Evolutionary conservation across 176 grass and related monocot genomes (phyloP), one percentile per base, ranked within the genome.

Genomic region (Lolium multiflorum): DNA sequence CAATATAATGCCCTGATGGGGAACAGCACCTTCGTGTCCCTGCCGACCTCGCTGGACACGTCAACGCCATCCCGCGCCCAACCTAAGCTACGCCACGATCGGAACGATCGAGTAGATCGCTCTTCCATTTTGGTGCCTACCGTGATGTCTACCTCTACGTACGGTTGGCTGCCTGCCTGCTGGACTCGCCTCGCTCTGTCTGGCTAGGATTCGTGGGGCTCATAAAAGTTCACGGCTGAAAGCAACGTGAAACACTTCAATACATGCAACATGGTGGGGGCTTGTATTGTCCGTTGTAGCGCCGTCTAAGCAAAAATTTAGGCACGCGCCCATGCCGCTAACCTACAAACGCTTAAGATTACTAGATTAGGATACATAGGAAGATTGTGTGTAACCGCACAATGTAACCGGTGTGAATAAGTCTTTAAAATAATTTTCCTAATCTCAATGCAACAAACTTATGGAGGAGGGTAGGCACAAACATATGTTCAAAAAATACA

Each of bases 41-140:
- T 51, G 81, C 87, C 26, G 54, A 78, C 48, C 81, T 43, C 43
- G 9, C 28, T 4, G 54, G 74, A 69, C 74, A 79, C 37, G 79
- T 70, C 72, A 51, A 67, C 70, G 11, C 21, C 46, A 38, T 62
- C 67, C 21, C 41, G 22, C 20, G 61, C 24, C 57, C 55, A 57
- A n/a, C 55, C 56, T 20, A 38, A 26, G 15, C 14, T 58, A 80
- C 65, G 18, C 25, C 24, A 25, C 43, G 64, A 61, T 48, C 65
- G 31, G 31, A 35, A 35, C 2, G 50, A 58, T 60, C 57, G 4
- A 51, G 46, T 74, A 46, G 14, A 31, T 6, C 9, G 22, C 4
- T 51, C 78, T 22, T 74, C 67, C 3, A 49, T 21, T 60, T 9
- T 48, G 66, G 41, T 5, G 62, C 25, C 62, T 35, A 65, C 5